These are phyloP conservation scores for Mortierella claussenii DNA, from an alignment of 192 early-diverging fungal genomes.

Conservation along the genomic window DNA sequence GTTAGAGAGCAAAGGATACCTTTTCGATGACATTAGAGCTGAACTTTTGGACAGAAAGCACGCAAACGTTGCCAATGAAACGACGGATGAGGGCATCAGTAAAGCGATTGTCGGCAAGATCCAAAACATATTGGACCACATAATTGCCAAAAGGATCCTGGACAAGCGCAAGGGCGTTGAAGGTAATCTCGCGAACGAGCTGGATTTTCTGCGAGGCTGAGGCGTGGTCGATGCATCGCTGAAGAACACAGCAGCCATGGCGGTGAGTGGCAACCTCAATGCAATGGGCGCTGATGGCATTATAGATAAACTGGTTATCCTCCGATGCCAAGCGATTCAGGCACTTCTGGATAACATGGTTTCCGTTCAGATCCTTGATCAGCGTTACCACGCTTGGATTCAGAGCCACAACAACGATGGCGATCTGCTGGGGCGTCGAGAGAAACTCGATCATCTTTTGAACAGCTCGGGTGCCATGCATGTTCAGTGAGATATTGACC, in stretches of 20 bases:
- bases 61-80: slow-evolving; percentile 81
- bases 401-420: slow-evolving; percentile 73
- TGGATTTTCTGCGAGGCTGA: slow-evolving; percentile 74
- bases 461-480: slow-evolving; percentile 94
- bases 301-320: slow-evolving; percentile 90
- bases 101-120: slow-evolving; percentile 74
- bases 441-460: slow-evolving; percentile 91
- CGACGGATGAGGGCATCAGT: slow-evolving; percentile 76
- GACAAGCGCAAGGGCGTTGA: slow-evolving; percentile 77
- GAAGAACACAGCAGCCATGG: slow-evolving; percentile 93
- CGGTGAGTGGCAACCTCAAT: slow-evolving; percentile 87
- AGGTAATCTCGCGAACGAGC: slow-evolving; percentile 83
- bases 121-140: slow-evolving; percentile 92
- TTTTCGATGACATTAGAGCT: slow-evolving; percentile 95
- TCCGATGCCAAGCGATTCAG: slow-evolving; percentile 76
- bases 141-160: slow-evolving; percentile 95
- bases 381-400: slow-evolving; percentile 77
- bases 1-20: no score
- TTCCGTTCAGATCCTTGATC: slow-evolving; percentile 93
- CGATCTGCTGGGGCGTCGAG: slow-evolving; percentile 72
- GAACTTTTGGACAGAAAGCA: slow-evolving; percentile 89
- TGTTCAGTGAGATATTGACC: slow-evolving; percentile 84
- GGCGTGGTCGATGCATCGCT: slow-evolving; percentile 91
- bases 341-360: slow-evolving; percentile 95
- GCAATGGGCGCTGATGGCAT: slow-evolving; percentile 81